A percentile compares a stretch with the other conserved stretches of the same genome.
Conservation (phyloP, 768 basidiomycete species). For the Termitomyces heimii region DNA sequence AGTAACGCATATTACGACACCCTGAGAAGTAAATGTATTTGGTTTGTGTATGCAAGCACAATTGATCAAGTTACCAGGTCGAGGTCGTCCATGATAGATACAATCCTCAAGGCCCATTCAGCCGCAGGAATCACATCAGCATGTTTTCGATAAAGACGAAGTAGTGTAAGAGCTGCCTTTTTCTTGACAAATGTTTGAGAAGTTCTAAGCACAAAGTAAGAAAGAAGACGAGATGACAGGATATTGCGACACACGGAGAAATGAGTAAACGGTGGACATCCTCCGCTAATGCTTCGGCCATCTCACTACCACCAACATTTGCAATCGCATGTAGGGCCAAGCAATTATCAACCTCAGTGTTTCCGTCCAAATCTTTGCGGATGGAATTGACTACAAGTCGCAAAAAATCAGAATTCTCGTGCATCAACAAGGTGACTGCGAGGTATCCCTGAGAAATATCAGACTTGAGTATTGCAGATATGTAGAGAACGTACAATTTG, state of each 20-base stretch:
- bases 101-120: constrained; percentile 94
- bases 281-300: constrained; percentile 92
- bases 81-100: constrained; percentile 92
- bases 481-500: constrained; percentile 73
- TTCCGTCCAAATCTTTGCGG: constrained; percentile 92
- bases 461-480: constrained; percentile 7
- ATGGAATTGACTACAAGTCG: constrained; percentile 97
- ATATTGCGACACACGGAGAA: constrained; percentile 62
- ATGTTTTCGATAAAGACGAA: constrained; percentile 93
- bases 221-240: neutral
- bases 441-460: constrained; percentile 75
- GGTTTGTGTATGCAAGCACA: constrained; percentile 4
- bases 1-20: constrained; percentile 91
- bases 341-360: constrained; percentile 93
- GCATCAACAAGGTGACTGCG: constrained; percentile 94
- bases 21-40: constrained; percentile 38
- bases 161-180: constrained; percentile 91
- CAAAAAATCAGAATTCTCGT: constrained; percentile 97
- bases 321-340: constrained; percentile 97
- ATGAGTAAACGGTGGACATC: constrained; percentile 94
- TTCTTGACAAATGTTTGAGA: constrained; percentile 96
- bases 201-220: constrained; percentile 49
- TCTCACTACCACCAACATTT: constrained; percentile 95
- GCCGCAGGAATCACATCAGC: constrained; percentile 88
- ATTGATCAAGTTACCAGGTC: constrained; percentile 56